These are phyloP conservation scores for Lactarius trivialis DNA, from an alignment of 768 basidiomycete genomes.

Conservation along the genomic window DNA sequence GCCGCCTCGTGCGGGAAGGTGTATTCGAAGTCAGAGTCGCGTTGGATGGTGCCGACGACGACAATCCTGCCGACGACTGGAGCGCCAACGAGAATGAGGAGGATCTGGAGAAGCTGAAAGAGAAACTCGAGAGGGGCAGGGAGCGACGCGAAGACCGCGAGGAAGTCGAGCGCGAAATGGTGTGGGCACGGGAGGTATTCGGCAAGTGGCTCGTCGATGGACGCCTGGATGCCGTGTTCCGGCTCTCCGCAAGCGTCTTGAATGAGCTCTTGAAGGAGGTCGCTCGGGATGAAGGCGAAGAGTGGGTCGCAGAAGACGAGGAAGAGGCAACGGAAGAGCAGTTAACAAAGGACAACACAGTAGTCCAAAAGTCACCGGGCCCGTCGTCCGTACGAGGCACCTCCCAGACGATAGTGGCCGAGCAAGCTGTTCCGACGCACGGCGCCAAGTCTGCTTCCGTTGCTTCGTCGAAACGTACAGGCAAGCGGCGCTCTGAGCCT, in stretches of 20 bases:
- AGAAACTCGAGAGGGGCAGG: slow-evolving; percentile 15
- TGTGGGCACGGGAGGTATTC: slow-evolving; percentile 22
- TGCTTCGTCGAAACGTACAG: slow-evolving; percentile 5
- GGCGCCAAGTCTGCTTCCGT: neutral
- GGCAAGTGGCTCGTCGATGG: slow-evolving; percentile 20
- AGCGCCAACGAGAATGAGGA: slow-evolving; percentile 17
- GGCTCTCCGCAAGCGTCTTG: slow-evolving; percentile 16
- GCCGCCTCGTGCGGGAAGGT: slow-evolving; percentile 21
- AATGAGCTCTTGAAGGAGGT: slow-evolving; percentile 18
- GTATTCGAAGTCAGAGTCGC: slow-evolving; percentile 19
- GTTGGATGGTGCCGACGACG: slow-evolving; percentile 13
- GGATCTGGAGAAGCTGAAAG: slow-evolving; percentile 19
- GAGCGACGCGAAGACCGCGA: slow-evolving; percentile 16
- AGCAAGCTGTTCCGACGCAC: neutral
- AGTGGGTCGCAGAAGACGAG: slow-evolving; percentile 12
- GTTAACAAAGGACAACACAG: neutral
- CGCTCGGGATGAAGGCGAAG: slow-evolving; percentile 21
- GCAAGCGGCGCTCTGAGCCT: slow-evolving; percentile 6
- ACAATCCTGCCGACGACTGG: slow-evolving; percentile 10
- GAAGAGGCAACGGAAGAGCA: neutral
- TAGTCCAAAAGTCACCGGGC: neutral
- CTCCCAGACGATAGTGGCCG: slow-evolving; percentile 8
- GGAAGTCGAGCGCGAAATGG: slow-evolving; percentile 21
- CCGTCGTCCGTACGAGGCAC: slow-evolving; percentile 4
- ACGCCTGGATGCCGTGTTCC: slow-evolving; percentile 20